Evolutionary conservation across 192 early-diverging fungal genomes (phyloP).

Genomic region (Spizellomyces sp.): DNA sequence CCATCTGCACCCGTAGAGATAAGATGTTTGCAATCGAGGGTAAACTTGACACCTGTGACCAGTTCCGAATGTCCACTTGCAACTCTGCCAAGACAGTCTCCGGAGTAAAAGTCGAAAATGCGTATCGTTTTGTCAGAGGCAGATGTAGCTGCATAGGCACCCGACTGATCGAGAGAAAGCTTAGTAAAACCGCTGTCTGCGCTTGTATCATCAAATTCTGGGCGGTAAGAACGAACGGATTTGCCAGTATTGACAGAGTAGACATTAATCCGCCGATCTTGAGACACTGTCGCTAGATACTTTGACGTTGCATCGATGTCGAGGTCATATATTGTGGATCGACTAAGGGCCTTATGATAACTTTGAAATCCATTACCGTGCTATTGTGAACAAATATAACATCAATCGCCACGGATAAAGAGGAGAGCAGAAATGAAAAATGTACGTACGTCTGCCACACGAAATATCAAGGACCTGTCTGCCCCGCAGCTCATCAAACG

Average conservation of each 20-base stretch:
- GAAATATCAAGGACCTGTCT: conserved; percentile 82
- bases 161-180: conserved; percentile 69
- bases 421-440: too few species aligned
- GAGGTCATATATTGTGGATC: conserved; percentile 77
- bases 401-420: too few species aligned
- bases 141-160: conserved; percentile 63
- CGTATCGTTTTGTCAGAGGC: conserved; percentile 72
- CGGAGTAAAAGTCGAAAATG: conserved; percentile 68
- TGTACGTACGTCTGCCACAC: conserved; percentile 34
- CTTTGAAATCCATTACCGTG: background rate
- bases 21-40: conserved; percentile 49
- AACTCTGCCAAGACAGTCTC: conserved; percentile 52
- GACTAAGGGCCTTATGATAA: conserved; percentile 70
- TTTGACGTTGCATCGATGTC: conserved; percentile 53
- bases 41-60: conserved; percentile 71
- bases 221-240: conserved; percentile 57
- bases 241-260: conserved; percentile 69
- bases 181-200: conserved; percentile 62
- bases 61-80: conserved; percentile 72
- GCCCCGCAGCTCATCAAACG: conserved; percentile 77
- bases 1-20: conserved; percentile 75
- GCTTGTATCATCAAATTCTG: conserved; percentile 34
- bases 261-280: conserved; percentile 69
- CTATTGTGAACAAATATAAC: background rate
- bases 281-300: conserved; percentile 64